phyloP scores from a whole-genome alignment of 768 basidiomycete genomes.

The Tricholoma bakamatsutake region DNA sequence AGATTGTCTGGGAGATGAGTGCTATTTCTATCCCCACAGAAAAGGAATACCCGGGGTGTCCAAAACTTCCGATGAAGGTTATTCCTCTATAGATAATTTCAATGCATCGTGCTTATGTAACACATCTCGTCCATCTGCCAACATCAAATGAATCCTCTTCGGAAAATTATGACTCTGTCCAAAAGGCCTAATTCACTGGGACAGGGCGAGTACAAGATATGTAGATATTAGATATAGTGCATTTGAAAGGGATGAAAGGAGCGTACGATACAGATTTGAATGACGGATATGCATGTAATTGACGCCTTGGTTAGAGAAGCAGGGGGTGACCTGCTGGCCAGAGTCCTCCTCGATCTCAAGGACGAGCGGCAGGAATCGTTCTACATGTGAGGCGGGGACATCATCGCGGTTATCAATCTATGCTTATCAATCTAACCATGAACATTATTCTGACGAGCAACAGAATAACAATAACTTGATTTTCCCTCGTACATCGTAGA shows the following conservation, averaged over 20 bases:
- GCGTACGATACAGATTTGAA: conserved; percentile 91
- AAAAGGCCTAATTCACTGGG: too few relatives aligned
- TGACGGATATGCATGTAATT: conserved; percentile 99
- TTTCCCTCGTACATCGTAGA: too few relatives aligned
- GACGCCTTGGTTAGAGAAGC: conserved; percentile 90
- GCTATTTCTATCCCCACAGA: conserved; percentile 19
- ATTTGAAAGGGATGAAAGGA: background rate
- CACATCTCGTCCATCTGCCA: too few relatives aligned
- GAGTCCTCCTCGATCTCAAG: conserved; percentile 93
- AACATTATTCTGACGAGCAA: too few relatives aligned
- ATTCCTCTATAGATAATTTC: background rate
- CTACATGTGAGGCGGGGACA: conserved; percentile 82
- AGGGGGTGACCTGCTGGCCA: conserved; percentile 91
- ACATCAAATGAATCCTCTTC: too few relatives aligned
- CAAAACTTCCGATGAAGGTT: background rate
- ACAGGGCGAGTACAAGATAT: conserved; percentile 74
- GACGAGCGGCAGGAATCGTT: conserved; percentile 88
- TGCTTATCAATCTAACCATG: too few relatives aligned
- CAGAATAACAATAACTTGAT: too few relatives aligned
- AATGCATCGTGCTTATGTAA: too few relatives aligned
- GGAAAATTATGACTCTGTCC: too few relatives aligned
- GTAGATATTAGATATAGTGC: background rate
- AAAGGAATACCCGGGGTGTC: background rate
- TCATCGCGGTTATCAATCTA: conserved; percentile 78
- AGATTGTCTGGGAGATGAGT: conserved; percentile 27